phyloP scores from a whole-genome alignment of 352 stramenopile genomes.

The Phytophthora sojae region DNA sequence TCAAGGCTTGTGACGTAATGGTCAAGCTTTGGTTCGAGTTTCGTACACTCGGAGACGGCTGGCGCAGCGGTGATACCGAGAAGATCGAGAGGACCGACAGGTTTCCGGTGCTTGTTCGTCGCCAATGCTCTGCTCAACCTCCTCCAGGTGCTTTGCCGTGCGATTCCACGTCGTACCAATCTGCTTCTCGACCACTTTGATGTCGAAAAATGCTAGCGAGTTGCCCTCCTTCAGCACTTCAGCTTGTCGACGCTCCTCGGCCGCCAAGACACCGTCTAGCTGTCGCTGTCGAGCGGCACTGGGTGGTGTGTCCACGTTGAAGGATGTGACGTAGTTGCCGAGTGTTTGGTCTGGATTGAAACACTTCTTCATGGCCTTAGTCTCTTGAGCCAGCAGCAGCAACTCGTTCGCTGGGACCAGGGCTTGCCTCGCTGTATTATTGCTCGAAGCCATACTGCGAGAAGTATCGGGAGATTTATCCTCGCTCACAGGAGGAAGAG shows the following conservation, averaged over 20 bases:
- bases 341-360: slow-evolving; percentile 42
- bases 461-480: too few species aligned
- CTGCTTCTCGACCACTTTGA: slow-evolving; percentile 41
- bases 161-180: slow-evolving; percentile 18
- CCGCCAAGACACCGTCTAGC: slow-evolving; percentile 38
- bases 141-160: slow-evolving; percentile 3
- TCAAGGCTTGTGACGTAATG: slow-evolving; percentile 43
- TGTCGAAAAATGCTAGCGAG: slow-evolving; percentile 63
- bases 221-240: slow-evolving; percentile 68
- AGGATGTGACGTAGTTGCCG: slow-evolving; percentile 52
- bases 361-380: slow-evolving; percentile 24
- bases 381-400: slow-evolving; percentile 46
- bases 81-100: neutral
- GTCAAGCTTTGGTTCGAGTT: slow-evolving; percentile 24
- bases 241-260: slow-evolving; percentile 41
- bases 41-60: slow-evolving; percentile 6
- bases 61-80: slow-evolving; percentile 4
- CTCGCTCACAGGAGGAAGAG: too few species aligned
- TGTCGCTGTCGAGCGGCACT: slow-evolving; percentile 39
- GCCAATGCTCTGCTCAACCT: slow-evolving; percentile 1
- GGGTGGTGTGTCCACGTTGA: slow-evolving; percentile 64
- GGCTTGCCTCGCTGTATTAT: slow-evolving; percentile 11
- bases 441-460: neutral
- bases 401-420: slow-evolving; percentile 70
- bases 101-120: neutral